Evolutionary conservation across 164 flowering plant genomes (phyloP).

Genomic region (Stephania japonica): DNA sequence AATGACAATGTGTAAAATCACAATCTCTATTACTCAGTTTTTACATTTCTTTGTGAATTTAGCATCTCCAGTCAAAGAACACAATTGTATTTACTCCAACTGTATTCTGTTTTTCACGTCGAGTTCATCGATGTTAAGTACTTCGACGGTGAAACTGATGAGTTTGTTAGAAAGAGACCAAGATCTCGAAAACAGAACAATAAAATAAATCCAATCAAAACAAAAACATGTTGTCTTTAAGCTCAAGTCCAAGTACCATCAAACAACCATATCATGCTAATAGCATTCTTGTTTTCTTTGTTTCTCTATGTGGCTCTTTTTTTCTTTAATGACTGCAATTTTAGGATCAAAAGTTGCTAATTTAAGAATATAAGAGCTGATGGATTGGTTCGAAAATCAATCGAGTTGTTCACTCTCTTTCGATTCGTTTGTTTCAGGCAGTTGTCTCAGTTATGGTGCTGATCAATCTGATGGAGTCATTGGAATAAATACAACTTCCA

Average conservation of each 20-base stretch:
- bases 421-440: slow-evolving; percentile 12
- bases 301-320: not conserved
- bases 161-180: too few species aligned
- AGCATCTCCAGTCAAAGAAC: not conserved
- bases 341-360: not conserved
- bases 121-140: too few species aligned
- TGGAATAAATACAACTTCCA: slow-evolving; percentile 9
- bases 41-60: not conserved
- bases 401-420: slow-evolving; percentile 11
- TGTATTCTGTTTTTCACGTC: not conserved
- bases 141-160: too few species aligned
- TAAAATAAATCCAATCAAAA: not conserved
- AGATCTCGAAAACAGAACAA: not conserved
- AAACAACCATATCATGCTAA: not conserved
- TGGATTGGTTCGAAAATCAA: not conserved
- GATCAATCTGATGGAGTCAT: slow-evolving; percentile 5
- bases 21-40: not conserved
- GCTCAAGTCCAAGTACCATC: not conserved
- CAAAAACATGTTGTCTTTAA: not conserved
- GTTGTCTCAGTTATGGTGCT: slow-evolving; percentile 13
- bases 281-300: not conserved
- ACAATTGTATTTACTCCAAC: not conserved
- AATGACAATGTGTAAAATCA: not conserved
- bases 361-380: not conserved
- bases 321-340: not conserved